Evolutionary conservation across 257 asterid species (phyloP).

Genomic region (Solanum verrucosum): DNA sequence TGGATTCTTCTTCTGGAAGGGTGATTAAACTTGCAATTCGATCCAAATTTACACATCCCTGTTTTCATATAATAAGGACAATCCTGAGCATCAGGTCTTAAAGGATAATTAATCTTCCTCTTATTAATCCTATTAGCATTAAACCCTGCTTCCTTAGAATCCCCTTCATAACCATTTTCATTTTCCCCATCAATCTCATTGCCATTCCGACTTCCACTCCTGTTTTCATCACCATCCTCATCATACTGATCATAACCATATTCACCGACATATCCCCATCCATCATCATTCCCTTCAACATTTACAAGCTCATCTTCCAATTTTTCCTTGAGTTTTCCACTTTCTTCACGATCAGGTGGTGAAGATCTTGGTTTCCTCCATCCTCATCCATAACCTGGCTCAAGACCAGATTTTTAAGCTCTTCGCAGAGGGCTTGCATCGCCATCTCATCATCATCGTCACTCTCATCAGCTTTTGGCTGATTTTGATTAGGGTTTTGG

Average conservation of each 20-base stretch:
- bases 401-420: constrained; percentile 3
- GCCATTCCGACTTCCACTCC: not conserved
- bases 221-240: not conserved
- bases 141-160: constrained; percentile 5
- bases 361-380: not conserved
- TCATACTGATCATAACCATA: not conserved
- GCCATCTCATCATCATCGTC: constrained; percentile 3
- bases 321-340: not conserved
- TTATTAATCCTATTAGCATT: constrained; percentile 12
- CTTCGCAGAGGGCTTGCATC: constrained; percentile 2
- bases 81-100: constrained; percentile 86
- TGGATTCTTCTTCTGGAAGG: constrained; percentile 58
- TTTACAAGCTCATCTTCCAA: not conserved
- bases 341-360: not conserved
- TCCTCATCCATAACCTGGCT: not conserved
- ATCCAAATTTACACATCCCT: constrained; percentile 78
- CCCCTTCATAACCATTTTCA: not conserved
- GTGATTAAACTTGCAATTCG: constrained; percentile 85
- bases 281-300: constrained; percentile 5
- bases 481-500: not conserved
- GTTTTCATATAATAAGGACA: constrained; percentile 68
- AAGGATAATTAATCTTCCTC: constrained; percentile 44
- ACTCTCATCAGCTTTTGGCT: not conserved
- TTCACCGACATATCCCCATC: constrained; percentile 2
- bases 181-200: not conserved